A percentile compares a stretch with the other conserved stretches of the same genome.
These are phyloP conservation scores for Piloderma croceum DNA, from an alignment of 768 basidiomycete species.

Conservation along the genomic window DNA sequence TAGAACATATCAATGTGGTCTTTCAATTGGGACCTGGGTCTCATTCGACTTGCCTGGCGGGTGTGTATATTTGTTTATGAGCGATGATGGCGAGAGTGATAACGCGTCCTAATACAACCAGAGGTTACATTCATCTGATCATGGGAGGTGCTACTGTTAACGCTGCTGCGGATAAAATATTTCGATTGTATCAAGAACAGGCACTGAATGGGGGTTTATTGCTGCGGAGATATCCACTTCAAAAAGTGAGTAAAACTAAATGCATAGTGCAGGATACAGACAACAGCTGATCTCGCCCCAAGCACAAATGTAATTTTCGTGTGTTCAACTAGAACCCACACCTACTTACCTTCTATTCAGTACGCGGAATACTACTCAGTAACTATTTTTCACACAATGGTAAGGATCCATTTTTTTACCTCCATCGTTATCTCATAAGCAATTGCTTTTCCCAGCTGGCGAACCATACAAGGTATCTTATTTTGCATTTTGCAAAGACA, in stretches of 20 bases:
- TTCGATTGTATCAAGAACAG: slow-evolving; percentile 61
- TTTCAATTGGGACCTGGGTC: no score
- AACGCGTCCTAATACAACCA: slow-evolving; percentile 22
- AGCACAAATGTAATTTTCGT: slow-evolving; percentile 60
- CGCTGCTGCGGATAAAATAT: slow-evolving; percentile 47
- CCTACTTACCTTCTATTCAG: no score
- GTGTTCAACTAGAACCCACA: neutral
- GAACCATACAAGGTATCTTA: slow-evolving; percentile 76
- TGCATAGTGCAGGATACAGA: neutral
- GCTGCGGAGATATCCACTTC: slow-evolving; percentile 70
- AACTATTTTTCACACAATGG: slow-evolving; percentile 86
- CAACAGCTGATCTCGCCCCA: slow-evolving; percentile 4
- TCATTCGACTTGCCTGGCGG: no score
- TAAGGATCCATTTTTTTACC: slow-evolving; percentile 31
- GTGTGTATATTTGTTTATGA: no score
- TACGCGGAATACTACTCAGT: slow-evolving; percentile 63
- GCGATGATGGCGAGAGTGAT: no score
- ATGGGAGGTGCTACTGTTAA: slow-evolving; percentile 35
- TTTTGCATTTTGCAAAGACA: no score
- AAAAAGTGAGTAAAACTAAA: slow-evolving; percentile 58
- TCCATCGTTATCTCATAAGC: slow-evolving; percentile 1
- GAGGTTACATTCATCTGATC: slow-evolving; percentile 58
- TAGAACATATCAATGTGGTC: no score
- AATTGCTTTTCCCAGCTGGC: slow-evolving; percentile 49
- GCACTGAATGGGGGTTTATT: slow-evolving; percentile 48